Percentiles rank a stretch among this genome's conserved stretches.
phyloP scores from a whole-genome alignment of 1,284 basidiomycete genomes.

The Malassezia equina region DNA sequence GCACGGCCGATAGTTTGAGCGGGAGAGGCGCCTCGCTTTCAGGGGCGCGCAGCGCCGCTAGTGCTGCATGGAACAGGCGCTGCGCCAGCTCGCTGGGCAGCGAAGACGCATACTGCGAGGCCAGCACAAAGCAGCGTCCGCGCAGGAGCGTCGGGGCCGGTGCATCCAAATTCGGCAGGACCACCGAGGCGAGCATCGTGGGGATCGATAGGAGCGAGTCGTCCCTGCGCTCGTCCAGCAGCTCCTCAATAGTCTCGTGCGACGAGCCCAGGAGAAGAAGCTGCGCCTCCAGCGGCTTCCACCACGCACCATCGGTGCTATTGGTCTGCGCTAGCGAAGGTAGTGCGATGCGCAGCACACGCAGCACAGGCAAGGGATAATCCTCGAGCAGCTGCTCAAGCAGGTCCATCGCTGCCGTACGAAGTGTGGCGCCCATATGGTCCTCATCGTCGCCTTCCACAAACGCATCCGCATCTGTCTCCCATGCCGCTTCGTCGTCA shows the following conservation, averaged over 20 bases:
- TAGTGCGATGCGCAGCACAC: conserved; percentile 19
- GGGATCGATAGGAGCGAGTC: conserved; percentile 57
- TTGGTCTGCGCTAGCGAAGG: conserved; percentile 53
- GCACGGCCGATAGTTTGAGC: conserved; percentile 81
- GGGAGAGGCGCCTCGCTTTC: conserved; percentile 59
- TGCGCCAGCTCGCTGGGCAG: conserved; percentile 58
- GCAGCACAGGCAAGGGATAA: conserved; percentile 58
- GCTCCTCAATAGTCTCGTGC: conserved; percentile 64
- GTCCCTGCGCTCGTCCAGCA: conserved; percentile 62
- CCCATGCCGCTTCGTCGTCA: conserved; percentile 90
- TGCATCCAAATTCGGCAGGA: conserved; percentile 64
- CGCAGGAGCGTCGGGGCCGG: conserved; percentile 67
- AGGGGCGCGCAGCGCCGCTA: conserved; percentile 66
- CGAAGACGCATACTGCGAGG: conserved; percentile 70
- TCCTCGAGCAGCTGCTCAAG: conserved; percentile 68
- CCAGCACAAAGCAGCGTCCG: conserved; percentile 86
- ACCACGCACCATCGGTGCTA: conserved; percentile 42
- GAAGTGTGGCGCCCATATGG: conserved; percentile 66
- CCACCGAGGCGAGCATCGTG: conserved; percentile 62
- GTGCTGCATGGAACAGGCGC: conserved; percentile 68
- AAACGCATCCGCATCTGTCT: conserved; percentile 75
- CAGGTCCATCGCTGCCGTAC: conserved; percentile 74
- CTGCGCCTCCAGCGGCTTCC: conserved; percentile 75
- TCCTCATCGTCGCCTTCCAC: conserved; percentile 92
- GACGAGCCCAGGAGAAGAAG: conserved; percentile 76